phyloP scores from a whole-genome alignment of 495 filamentous ascomycete genomes.

The Halenospora varia region DNA sequence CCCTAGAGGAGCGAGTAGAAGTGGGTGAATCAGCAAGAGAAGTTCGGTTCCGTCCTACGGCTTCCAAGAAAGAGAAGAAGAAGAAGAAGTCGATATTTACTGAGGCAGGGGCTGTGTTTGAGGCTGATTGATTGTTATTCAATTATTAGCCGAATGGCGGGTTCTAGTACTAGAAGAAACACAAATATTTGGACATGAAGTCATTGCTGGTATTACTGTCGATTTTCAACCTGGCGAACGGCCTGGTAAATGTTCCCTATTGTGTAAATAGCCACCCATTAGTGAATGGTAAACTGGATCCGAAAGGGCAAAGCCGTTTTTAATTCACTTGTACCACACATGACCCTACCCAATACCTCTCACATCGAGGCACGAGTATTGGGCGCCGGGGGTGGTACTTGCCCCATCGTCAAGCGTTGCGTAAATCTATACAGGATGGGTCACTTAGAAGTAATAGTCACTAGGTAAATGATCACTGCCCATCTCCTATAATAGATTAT shows the following conservation, averaged over 20 bases:
- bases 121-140: background rate
- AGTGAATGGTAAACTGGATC: background rate
- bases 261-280: too few species aligned
- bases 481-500: too few species aligned
- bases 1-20: background rate
- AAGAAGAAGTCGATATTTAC: constrained; percentile 5
- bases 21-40: background rate
- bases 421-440: too few species aligned
- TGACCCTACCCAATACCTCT: background rate
- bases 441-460: too few species aligned
- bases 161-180: constrained; percentile 1
- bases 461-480: too few species aligned
- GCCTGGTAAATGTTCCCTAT: too few species aligned
- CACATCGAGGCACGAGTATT: background rate
- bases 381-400: background rate
- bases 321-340: background rate
- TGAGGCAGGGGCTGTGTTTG: constrained; percentile 3
- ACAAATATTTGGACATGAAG: constrained; percentile 1
- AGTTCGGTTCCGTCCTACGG: background rate
- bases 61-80: background rate
- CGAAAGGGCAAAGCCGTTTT: background rate
- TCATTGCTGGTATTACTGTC: too few species aligned
- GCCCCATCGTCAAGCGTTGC: background rate
- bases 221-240: too few species aligned
- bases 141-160: background rate